phyloP scores from a whole-genome alignment of 2,329 filamentous ascomycete species.

The Botrytis deweyae region DNA sequence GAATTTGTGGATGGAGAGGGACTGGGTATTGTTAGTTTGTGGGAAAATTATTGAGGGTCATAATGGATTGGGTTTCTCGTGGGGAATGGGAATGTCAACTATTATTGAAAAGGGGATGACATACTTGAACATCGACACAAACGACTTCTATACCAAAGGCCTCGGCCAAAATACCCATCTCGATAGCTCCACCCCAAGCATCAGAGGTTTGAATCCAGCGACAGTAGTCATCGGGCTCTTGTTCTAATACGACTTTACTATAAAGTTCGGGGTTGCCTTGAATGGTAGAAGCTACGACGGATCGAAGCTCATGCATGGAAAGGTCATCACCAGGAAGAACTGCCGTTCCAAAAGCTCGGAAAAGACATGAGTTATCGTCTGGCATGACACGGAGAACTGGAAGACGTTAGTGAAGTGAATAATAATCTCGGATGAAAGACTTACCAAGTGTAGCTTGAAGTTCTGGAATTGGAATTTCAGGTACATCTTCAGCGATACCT shows the following conservation, averaged over 20 bases:
- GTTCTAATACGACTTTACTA: conserved; percentile 72
- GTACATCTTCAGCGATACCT: conserved; percentile 37
- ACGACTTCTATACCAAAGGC: conserved; percentile 85
- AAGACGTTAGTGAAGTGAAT: conserved; percentile 4
- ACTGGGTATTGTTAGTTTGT: conserved; percentile 43
- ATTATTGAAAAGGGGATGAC: not conserved
- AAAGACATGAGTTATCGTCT: conserved; percentile 93
- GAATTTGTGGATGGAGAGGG: conserved; percentile 67
- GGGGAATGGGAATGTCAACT: not conserved
- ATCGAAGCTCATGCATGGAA: conserved; percentile 70
- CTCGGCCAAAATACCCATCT: conserved; percentile 79
- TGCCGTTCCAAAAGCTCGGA: conserved; percentile 81
- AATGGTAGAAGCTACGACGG: conserved; percentile 76
- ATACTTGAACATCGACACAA: conserved; percentile 72
- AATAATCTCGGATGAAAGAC: conserved; percentile 25
- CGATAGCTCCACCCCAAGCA: conserved; percentile 89
- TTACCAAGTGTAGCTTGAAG: conserved; percentile 53
- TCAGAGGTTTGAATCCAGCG: conserved; percentile 76
- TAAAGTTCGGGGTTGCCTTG: conserved; percentile 71
- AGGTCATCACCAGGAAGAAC: conserved; percentile 63
- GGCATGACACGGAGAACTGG: conserved; percentile 88
- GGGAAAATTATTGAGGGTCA: not conserved
- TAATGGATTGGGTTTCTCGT: not conserved
- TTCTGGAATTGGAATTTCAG: conserved; percentile 47
- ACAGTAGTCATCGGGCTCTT: conserved; percentile 71